Base-by-base conservation (phyloP, 441 rosid species). In the Erodium texanum region DNA sequence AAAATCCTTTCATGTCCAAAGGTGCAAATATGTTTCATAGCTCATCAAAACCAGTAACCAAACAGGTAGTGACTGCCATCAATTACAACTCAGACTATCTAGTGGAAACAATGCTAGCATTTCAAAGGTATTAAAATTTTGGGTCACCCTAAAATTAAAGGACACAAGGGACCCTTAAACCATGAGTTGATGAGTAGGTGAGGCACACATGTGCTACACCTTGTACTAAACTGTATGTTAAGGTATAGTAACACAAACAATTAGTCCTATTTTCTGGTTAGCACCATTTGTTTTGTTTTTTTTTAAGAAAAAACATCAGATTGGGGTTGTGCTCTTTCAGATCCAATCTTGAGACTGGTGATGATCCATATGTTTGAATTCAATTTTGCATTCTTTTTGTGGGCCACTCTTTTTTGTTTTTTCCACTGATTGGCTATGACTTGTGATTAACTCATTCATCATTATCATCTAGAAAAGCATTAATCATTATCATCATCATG, bases 161-260 rank as follows among this genome's bases (percentile, higher is more conserved):
- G 22, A 54, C 61, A 54, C 61, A 54, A 7, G 61, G 61, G 61
- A 16, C 61, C 61, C 61, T 54, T 54, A n/a, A n/a, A 43, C 58
- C 58, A 50, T 50, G 20, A 50, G 58, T 10, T 50, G 58, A 50
- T 50, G 58, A 50, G 58, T 50, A 50, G 58, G 58, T 50, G 58
- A 50, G 58, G 20, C 20, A 50, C 58, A 50, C 20, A 50, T 50
- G 20, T 50, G 0, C 1, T 50, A 16, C 58, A 50, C 8, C 19
- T 7, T 50, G 15, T 54, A 54, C 61, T 54, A 54, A 16, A 18
- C 23, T 54, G 61, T 18, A 54, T 19, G 9, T 19, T 54, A 54
- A 54, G 18, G 4, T 18, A 9, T 18, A 7, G 61, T 16, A 18
- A 50, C 3, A 54, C 18, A 48, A 48, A n/a, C 54, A 48, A 15